Conservation (phyloP, 75 land plant genomes). For the Pinus albicaulis region DNA sequence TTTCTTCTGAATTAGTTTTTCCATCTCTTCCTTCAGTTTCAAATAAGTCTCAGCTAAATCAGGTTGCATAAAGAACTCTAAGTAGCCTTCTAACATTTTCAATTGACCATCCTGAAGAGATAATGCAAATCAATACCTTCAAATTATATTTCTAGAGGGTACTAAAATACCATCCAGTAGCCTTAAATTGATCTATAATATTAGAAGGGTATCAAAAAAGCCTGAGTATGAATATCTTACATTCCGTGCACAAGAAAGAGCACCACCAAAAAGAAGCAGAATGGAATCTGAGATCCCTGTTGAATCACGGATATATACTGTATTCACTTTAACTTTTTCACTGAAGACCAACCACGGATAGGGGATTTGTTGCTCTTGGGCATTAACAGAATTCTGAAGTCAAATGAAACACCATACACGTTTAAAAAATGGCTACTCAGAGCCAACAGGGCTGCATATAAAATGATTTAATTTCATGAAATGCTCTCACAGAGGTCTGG, state of each 20-base stretch:
- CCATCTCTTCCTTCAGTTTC: conserved; percentile 80
- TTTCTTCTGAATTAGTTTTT: conserved; percentile 71
- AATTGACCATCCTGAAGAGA: conserved; percentile 75
- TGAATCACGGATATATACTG: conserved; percentile 88
- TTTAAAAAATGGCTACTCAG: background rate
- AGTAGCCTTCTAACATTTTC: conserved; percentile 79
- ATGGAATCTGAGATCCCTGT: conserved; percentile 92
- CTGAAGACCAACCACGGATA: conserved; percentile 95
- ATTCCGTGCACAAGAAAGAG: conserved; percentile 37
- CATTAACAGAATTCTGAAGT: conserved; percentile 88
- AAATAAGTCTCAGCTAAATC: conserved; percentile 61
- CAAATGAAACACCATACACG: background rate
- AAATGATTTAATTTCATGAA: background rate
- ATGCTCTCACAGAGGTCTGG: background rate
- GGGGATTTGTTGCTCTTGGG: conserved; percentile 67
- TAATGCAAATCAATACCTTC: conserved; percentile 3
- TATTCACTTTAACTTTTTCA: conserved; percentile 90
- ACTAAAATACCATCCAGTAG: background rate
- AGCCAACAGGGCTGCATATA: background rate
- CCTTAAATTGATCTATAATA: background rate
- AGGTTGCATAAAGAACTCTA: conserved; percentile 92
- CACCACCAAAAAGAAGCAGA: conserved; percentile 92
- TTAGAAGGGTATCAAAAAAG: background rate
- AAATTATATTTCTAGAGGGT: background rate
- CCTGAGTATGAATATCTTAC: conserved; percentile 26